phyloP scores from a whole-genome alignment of 495 filamentous ascomycete species.

The Aspergillus steynii region DNA sequence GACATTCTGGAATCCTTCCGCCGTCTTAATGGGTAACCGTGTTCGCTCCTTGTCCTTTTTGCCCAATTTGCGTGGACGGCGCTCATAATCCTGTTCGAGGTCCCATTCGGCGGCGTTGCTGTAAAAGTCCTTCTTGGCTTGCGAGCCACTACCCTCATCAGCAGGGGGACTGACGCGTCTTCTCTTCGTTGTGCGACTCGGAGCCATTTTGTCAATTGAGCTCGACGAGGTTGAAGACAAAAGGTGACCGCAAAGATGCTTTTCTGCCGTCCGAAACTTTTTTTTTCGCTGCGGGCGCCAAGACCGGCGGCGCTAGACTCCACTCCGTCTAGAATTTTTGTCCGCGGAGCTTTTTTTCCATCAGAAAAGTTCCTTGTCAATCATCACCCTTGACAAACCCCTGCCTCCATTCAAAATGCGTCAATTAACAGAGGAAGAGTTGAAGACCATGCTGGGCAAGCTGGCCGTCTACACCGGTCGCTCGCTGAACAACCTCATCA shows the following conservation, averaged over 20 bases:
- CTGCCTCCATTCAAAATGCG: slow-evolving; percentile 54
- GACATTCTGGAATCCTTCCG: slow-evolving; percentile 67
- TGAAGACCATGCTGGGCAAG: slow-evolving; percentile 74
- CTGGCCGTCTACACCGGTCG: slow-evolving; percentile 80
- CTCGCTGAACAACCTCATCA: slow-evolving; percentile 78
- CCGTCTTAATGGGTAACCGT: slow-evolving; percentile 81
- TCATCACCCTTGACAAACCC: neutral
- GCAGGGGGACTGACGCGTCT: slow-evolving; percentile 55
- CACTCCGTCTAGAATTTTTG: slow-evolving; percentile 22
- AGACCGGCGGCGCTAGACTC: slow-evolving; percentile 24
- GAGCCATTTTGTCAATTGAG: slow-evolving; percentile 41
- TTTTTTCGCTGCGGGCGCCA: slow-evolving; percentile 26
- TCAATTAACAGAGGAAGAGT: slow-evolving; percentile 72
- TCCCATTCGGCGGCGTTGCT: slow-evolving; percentile 66
- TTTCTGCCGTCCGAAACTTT: slow-evolving; percentile 16
- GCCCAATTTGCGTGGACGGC: slow-evolving; percentile 68
- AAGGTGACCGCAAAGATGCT: slow-evolving; percentile 4
- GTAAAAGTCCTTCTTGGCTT: slow-evolving; percentile 34
- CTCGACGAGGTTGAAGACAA: neutral
- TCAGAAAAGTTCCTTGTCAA: neutral
- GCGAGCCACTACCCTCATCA: slow-evolving; percentile 33
- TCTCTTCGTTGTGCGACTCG: slow-evolving; percentile 51
- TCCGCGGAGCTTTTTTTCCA: slow-evolving; percentile 16
- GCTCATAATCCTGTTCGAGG: slow-evolving; percentile 89
- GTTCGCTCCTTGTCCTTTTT: slow-evolving; percentile 70